Conservation (phyloP, 345 rosid species). For the Geranium rotundifolium region DNA sequence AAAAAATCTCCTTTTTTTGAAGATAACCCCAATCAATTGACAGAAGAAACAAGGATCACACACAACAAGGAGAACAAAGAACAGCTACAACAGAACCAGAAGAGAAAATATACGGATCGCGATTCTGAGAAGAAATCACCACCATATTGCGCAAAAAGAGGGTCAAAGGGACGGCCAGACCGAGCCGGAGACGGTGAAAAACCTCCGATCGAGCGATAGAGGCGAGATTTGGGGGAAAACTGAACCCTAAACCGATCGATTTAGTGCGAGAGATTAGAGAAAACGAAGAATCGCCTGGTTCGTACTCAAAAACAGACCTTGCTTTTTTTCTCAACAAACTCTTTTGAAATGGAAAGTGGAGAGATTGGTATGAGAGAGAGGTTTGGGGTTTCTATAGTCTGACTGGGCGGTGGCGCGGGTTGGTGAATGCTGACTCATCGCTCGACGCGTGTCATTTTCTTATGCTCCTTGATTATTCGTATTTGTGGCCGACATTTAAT, state of each 20-base stretch:
- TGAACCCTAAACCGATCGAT: neutral
- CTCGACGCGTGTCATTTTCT: neutral
- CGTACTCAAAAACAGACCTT: neutral
- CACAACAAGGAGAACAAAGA: neutral
- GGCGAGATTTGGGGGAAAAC: neutral
- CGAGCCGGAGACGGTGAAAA: neutral
- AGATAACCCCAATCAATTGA: neutral
- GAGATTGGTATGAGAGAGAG: neutral
- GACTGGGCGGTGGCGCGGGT: neutral
- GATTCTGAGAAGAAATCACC: constrained; percentile 11
- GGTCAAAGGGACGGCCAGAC: neutral
- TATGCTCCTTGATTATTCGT: neutral
- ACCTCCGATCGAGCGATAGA: neutral
- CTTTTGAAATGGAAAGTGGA: neutral
- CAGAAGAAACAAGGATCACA: neutral
- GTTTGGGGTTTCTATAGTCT: neutral
- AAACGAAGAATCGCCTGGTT: neutral
- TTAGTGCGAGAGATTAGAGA: neutral
- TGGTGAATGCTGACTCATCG: neutral
- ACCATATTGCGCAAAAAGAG: constrained; percentile 4
- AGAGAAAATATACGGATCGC: neutral
- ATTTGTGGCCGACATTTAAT: neutral
- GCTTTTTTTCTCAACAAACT: neutral
- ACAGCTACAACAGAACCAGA: neutral
- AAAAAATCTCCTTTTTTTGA: neutral